Base-by-base conservation (phyloP, 192 early-diverging fungal species). In the Oehlia diaphana region DNA sequence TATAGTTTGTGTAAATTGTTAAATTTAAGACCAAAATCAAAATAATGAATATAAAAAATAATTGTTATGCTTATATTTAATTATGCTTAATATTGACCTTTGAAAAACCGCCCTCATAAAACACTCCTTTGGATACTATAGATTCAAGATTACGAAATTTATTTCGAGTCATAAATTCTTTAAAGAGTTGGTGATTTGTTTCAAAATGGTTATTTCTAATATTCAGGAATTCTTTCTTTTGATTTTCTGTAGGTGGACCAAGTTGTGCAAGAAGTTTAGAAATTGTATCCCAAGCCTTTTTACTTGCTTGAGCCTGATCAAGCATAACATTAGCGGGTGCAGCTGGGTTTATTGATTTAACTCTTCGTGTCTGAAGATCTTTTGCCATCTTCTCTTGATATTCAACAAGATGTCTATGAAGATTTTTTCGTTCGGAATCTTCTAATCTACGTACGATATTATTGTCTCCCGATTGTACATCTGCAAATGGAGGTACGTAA, bases 251-350 rank as follows among this genome's bases (percentile, higher is more conserved):
- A 9, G 94, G 92, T 61, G 94, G 92, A n/a, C 96, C 97, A 12
- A 98, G 86, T 77, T 95, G 94, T 21, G 94, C 92, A 69, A 98
- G 82, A 33, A 98, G 81, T 64, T 91, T 94, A 6, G 94, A 94
- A 2, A 98, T 88, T 65, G 93, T 93, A 63, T 92, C 92, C 82
- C 95, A 95, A 26, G 89, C 80, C 13, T 91, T 88, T 81, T 93
- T 94, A 42, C 90, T 91, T 5, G 83, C 68, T 42, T 90, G 74
- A 75, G 53, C 49, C 70, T 79, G 66, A 44, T 79, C 77, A 28
- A 49, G 9, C 31, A 33, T 44, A 26, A 21, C 16, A 61, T 86
- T 82, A 3, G 63, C n/a, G 6, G 50, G 47, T 23, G 4, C 26
- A 16, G 44, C 9, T 47, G 63, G 58, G n/a, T 81, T 66, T 8